phyloP scores from a whole-genome alignment of 148 eudicot genomes.

The Fallopia convolvulus region DNA sequence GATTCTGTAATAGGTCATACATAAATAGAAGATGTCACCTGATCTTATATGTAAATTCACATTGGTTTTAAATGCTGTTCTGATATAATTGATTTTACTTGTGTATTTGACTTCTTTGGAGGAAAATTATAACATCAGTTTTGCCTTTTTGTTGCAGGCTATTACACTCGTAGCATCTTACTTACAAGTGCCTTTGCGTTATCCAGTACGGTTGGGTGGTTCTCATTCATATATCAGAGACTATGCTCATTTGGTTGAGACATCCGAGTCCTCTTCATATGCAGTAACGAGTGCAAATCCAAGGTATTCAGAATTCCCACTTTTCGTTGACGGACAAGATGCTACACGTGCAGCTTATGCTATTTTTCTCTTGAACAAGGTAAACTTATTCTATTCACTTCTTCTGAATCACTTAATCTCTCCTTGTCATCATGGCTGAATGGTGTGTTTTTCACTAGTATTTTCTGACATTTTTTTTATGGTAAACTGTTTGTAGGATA shows the following conservation, averaged over 20 bases:
- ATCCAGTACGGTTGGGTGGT: conserved; percentile 81
- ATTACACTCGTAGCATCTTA: conserved; percentile 72
- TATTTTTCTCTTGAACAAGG: conserved; percentile 95
- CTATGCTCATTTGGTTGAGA: conserved; percentile 56
- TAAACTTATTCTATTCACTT: conserved; percentile 14
- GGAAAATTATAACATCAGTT: conserved; percentile 1
- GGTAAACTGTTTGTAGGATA: conserved; percentile 46
- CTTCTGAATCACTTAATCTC: background rate
- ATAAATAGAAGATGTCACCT: background rate
- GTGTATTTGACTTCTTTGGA: background rate
- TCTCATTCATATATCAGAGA: conserved; percentile 85
- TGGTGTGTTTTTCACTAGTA: background rate
- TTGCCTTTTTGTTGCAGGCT: conserved; percentile 51
- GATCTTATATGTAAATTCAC: background rate
- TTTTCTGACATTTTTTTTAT: background rate
- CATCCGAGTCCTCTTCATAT: conserved; percentile 36
- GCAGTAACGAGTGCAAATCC: conserved; percentile 29
- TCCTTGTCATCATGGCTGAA: background rate
- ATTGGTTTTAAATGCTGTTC: background rate
- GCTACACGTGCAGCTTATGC: conserved; percentile 94
- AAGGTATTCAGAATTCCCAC: conserved; percentile 80
- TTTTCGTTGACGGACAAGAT: conserved; percentile 90
- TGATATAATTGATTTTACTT: background rate
- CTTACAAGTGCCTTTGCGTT: conserved; percentile 78
- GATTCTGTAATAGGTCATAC: background rate